These are phyloP conservation scores for Quercus lobata DNA, from an alignment of 331 rosid genomes.

Conservation along the genomic window DNA sequence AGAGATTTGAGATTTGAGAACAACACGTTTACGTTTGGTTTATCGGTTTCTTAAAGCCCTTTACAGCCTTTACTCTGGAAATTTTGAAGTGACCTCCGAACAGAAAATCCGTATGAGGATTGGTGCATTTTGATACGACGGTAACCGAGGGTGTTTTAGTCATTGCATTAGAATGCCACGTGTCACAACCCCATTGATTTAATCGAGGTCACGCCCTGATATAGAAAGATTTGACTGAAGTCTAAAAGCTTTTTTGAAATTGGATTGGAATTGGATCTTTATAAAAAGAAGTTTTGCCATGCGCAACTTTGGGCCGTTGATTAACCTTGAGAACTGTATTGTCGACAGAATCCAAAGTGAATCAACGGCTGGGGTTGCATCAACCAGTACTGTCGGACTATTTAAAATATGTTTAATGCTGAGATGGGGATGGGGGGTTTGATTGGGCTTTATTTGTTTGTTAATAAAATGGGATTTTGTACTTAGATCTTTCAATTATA, in stretches of 20 bases:
- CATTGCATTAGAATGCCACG: not conserved
- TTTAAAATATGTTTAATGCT: too few relatives aligned
- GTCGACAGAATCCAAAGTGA: not conserved
- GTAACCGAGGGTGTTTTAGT: constrained; percentile 29
- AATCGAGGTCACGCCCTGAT: not conserved
- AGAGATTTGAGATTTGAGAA: too few relatives aligned
- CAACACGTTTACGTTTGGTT: too few relatives aligned
- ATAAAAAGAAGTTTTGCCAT: constrained; percentile 11
- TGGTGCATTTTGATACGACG: constrained; percentile 33
- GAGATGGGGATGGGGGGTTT: too few relatives aligned
- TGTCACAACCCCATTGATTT: not conserved
- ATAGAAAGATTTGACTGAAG: constrained; percentile 28
- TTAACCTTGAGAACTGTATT: not conserved
- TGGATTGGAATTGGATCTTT: not conserved
- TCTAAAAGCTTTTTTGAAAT: not conserved
- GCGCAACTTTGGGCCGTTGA: constrained; percentile 15
- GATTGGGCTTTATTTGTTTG: not conserved
- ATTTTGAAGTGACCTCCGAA: constrained; percentile 18
- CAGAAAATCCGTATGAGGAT: constrained; percentile 14
- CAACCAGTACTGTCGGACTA: too few relatives aligned
- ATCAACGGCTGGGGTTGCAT: constrained; percentile 7
- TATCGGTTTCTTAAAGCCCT: too few relatives aligned
- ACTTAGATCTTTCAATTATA: not conserved
- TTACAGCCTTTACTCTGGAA: too few relatives aligned
- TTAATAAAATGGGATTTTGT: constrained; percentile 10